phyloP scores from a whole-genome alignment of 306 rosid species.

The Cucurbita maxima region DNA sequence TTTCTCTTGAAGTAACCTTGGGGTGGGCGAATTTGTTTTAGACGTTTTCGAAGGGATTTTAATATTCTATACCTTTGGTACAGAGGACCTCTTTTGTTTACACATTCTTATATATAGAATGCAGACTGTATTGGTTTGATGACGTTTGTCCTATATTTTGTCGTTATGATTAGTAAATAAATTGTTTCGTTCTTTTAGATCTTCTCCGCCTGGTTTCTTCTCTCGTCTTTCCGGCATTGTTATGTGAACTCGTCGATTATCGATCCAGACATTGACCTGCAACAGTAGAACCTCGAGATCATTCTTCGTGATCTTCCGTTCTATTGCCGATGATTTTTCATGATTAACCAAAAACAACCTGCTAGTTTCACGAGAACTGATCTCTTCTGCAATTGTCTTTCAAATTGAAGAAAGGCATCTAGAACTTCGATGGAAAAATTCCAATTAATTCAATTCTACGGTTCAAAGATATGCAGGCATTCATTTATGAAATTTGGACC shows the following conservation, averaged over 20 bases:
- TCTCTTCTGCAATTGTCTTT: not conserved
- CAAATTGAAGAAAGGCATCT: not conserved
- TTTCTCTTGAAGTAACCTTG: not conserved
- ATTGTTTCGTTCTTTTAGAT: not conserved
- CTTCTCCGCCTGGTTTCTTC: too few relatives aligned
- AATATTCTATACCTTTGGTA: not conserved
- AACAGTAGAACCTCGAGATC: not conserved
- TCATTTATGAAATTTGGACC: not conserved
- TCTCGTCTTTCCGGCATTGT: not conserved
- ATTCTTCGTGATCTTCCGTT: not conserved
- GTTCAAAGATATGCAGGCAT: not conserved
- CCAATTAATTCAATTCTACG: not conserved
- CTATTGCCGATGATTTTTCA: not conserved
- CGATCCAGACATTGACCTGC: not conserved
- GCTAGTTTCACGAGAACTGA: not conserved
- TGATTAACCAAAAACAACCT: not conserved
- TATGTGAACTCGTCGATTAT: not conserved
- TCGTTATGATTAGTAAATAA: conserved; percentile 6
- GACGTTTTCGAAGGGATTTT: not conserved
- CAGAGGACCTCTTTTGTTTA: not conserved
- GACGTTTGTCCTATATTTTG: not conserved
- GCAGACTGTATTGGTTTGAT: conserved; percentile 2
- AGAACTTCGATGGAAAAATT: not conserved
- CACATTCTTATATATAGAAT: conserved; percentile 3
- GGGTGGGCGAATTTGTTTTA: not conserved